phyloP scores from a whole-genome alignment of 2,329 filamentous ascomycete species.

The Aspergillus sp. region DNA sequence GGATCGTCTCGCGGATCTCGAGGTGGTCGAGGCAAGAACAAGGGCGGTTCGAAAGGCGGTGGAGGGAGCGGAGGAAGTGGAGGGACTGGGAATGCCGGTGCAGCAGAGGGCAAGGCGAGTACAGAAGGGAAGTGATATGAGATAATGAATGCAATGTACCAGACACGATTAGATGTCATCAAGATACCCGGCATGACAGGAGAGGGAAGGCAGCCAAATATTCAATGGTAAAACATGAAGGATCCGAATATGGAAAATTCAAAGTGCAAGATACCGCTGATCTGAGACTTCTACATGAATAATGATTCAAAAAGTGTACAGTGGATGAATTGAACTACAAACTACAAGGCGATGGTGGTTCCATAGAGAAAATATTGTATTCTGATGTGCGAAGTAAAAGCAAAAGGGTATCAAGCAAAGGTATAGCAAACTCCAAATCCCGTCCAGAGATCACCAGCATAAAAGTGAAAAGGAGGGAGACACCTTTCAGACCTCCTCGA shows the following conservation, averaged over 20 bases:
- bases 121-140: slow-evolving; percentile 15
- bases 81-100: slow-evolving; percentile 5
- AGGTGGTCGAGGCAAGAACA: slow-evolving; percentile 19
- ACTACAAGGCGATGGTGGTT: too few species aligned
- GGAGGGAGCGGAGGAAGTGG: neutral
- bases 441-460: slow-evolving; percentile 11
- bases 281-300: too few species aligned
- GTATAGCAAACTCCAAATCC: neutral
- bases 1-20: slow-evolving; percentile 20
- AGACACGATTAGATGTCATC: neutral
- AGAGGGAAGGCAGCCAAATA: too few species aligned
- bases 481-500: slow-evolving; percentile 88
- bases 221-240: too few species aligned
- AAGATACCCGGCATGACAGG: neutral
- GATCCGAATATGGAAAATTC: too few species aligned
- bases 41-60: slow-evolving; percentile 13
- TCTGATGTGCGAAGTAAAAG: neutral
- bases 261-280: too few species aligned
- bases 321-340: too few species aligned
- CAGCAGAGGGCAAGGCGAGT: slow-evolving; percentile 11
- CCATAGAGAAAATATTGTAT: neutral
- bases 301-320: too few species aligned
- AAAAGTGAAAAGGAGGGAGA: slow-evolving; percentile 56
- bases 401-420: neutral
- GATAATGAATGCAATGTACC: neutral